Conservation (phyloP, 257 asterid species). For the Solanum tarapatanum region DNA sequence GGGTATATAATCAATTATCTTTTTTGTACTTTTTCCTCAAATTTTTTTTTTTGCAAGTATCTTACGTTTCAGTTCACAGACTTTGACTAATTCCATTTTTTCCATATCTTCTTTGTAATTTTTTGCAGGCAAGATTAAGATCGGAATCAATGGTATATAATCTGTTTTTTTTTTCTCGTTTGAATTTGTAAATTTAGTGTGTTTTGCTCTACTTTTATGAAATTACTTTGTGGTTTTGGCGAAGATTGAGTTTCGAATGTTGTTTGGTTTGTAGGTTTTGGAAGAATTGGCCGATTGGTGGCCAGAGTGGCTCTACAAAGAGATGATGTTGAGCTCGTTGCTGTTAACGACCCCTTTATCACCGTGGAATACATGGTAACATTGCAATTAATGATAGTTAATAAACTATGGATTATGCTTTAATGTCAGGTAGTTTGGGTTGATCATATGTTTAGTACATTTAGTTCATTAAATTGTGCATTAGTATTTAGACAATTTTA, state of each 20-base stretch:
- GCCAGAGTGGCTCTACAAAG: constrained; percentile 73
- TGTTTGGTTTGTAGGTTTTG: constrained; percentile 41
- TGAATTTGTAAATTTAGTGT: neutral
- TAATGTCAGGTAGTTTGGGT: neutral
- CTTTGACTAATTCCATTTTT: neutral
- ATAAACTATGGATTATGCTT: neutral
- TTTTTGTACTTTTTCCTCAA: neutral
- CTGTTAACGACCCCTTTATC: constrained; percentile 82
- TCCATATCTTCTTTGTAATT: neutral
- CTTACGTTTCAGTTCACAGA: neutral
- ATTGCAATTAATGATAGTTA: neutral
- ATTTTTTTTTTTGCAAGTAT: neutral
- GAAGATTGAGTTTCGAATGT: neutral
- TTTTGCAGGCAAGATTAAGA: constrained; percentile 63
- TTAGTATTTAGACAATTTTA: neutral
- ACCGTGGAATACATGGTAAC: constrained; percentile 75
- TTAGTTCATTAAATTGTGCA: neutral
- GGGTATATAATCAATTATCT: neutral
- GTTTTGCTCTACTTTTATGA: neutral
- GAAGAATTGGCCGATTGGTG: constrained; percentile 85
- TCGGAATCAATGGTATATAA: constrained; percentile 68
- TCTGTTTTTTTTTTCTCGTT: neutral
- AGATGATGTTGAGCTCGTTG: constrained; percentile 80
- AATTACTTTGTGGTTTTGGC: neutral
- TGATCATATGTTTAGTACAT: neutral